Percentiles rank a stretch among this genome's conserved stretches.
phyloP scores from a whole-genome alignment of 306 rosid species.

The Quercus robur region DNA sequence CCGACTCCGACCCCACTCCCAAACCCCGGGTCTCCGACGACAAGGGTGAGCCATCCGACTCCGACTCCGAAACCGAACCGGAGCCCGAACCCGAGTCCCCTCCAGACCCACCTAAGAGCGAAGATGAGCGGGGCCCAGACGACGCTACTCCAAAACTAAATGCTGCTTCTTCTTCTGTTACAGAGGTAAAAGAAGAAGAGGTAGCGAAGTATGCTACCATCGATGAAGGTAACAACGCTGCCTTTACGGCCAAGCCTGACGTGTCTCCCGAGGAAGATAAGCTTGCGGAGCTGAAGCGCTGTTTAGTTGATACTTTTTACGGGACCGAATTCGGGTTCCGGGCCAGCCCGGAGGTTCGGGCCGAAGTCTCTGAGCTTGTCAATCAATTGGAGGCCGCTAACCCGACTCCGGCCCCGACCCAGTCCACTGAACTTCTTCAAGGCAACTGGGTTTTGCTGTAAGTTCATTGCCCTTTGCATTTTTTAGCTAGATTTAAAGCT shows the following conservation, averaged over 20 bases:
- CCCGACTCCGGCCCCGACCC: conserved; percentile 70
- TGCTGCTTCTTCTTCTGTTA: background rate
- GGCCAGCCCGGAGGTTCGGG: conserved; percentile 76
- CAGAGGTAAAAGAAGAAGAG: no score
- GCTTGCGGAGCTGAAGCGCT: conserved; percentile 60
- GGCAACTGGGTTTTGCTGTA: conserved; percentile 94
- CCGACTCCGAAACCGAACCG: conserved; percentile 21
- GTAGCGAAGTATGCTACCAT: conserved; percentile 2
- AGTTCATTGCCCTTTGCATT: conserved; percentile 25
- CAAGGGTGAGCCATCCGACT: no score
- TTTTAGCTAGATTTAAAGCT: background rate
- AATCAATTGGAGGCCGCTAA: conserved; percentile 79
- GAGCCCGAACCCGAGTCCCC: conserved; percentile 42
- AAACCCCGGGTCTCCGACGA: no score
- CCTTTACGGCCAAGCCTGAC: background rate
- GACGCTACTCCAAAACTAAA: background rate
- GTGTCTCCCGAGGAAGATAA: conserved; percentile 18
- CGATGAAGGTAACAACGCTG: conserved; percentile 55
- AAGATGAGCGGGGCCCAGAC: conserved; percentile 71
- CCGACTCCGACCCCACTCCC: conserved; percentile 11
- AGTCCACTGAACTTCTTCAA: conserved; percentile 58
- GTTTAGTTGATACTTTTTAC: conserved; percentile 74
- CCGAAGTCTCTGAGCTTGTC: conserved; percentile 86
- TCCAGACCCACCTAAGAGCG: conserved; percentile 72
- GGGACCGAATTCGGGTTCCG: conserved; percentile 83